Conservation (phyloP, 306 rosid genomes). For the Citrullus amarus region DNA sequence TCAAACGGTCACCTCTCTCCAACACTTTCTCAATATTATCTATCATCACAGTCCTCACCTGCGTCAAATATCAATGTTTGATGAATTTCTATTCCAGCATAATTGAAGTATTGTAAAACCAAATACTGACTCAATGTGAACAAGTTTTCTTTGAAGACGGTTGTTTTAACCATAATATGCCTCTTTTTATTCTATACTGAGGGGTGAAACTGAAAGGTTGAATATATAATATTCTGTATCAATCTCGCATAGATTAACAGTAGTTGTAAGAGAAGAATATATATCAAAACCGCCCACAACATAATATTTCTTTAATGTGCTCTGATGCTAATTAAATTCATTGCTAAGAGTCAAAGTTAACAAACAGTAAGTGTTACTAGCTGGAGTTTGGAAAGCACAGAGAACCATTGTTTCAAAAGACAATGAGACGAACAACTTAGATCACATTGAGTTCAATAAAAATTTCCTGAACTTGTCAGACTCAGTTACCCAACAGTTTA, state of each 20-base stretch:
- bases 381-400: background rate
- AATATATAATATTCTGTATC: background rate
- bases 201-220: background rate
- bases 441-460: background rate
- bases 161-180: background rate
- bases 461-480: conserved; percentile 24
- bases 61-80: background rate
- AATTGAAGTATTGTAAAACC: background rate
- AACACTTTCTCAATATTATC: conserved; percentile 68
- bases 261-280: background rate
- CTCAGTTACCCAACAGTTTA: conserved; percentile 61
- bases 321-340: background rate
- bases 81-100: background rate
- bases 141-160: background rate
- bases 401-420: background rate
- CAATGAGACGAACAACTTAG: background rate
- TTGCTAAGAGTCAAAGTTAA: background rate
- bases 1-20: conserved; percentile 63
- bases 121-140: background rate
- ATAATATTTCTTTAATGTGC: background rate
- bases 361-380: background rate
- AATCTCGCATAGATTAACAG: background rate
- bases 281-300: background rate
- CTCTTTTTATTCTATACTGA: background rate
- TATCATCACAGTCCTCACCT: conserved; percentile 59